Evolutionary conservation across 768 basidiomycete genomes (phyloP).

Genomic region (Fomitopsis pulvina): DNA sequence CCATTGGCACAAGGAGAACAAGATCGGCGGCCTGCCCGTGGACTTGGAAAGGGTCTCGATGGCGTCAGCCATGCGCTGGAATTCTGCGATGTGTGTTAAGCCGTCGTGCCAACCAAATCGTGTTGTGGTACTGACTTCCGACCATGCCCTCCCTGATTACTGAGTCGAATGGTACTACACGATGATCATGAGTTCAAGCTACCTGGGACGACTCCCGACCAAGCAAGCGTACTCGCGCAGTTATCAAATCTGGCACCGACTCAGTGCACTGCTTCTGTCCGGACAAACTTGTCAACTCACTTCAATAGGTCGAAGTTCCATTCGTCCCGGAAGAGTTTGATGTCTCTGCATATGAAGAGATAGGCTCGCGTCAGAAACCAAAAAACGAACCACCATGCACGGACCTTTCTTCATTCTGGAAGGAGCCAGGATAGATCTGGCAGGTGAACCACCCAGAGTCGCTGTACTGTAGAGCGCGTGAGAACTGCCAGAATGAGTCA

Average conservation of each 20-base stretch:
- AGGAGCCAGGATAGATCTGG: slow-evolving; percentile 58
- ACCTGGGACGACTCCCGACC: no score
- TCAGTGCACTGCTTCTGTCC: background rate
- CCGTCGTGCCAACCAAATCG: background rate
- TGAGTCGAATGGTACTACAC: slow-evolving; percentile 9
- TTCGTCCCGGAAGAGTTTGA: slow-evolving; percentile 46
- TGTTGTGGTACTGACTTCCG: slow-evolving; percentile 34
- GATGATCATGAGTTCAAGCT: slow-evolving; percentile 31
- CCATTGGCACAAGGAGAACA: slow-evolving; percentile 65
- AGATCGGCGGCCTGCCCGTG: slow-evolving; percentile 46
- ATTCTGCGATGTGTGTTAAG: slow-evolving; percentile 33
- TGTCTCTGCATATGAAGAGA: slow-evolving; percentile 34
- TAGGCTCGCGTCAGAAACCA: background rate
- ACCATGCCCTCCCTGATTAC: slow-evolving; percentile 16
- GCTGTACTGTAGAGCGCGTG: slow-evolving; percentile 41
- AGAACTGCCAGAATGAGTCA: background rate
- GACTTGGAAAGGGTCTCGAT: slow-evolving; percentile 40
- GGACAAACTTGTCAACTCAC: slow-evolving; percentile 26
- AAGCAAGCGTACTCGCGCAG: slow-evolving; percentile 45
- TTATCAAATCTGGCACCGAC: slow-evolving; percentile 40
- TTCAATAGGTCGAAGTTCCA: slow-evolving; percentile 67
- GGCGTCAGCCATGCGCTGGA: slow-evolving; percentile 53
- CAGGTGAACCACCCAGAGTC: slow-evolving; percentile 69
- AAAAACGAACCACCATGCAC: background rate
- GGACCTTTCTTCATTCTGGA: slow-evolving; percentile 51